phyloP scores from a whole-genome alignment of 140 eudicot species.

The Cichorium intybus region DNA sequence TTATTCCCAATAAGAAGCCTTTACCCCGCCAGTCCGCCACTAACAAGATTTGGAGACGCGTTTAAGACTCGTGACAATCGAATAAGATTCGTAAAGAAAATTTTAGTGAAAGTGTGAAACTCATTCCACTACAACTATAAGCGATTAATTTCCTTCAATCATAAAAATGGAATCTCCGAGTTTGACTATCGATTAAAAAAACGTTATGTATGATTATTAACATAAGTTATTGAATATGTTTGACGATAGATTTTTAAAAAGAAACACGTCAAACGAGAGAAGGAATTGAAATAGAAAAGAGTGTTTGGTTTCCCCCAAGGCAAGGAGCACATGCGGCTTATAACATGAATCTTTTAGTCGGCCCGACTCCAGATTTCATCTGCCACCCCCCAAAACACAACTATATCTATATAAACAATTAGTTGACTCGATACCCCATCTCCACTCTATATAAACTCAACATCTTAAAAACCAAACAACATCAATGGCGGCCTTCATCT shows the following conservation, averaged over 20 bases:
- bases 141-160: neutral
- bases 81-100: neutral
- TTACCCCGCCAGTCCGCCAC: neutral
- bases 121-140: neutral
- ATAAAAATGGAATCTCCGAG: neutral
- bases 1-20: neutral
- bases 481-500: constrained; percentile 29
- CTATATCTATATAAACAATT: neutral
- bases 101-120: neutral
- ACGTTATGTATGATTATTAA: neutral
- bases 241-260: neutral
- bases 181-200: neutral
- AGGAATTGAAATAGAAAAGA: neutral
- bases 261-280: neutral
- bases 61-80: neutral
- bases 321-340: constrained; percentile 11
- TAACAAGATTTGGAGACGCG: neutral
- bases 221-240: neutral
- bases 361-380: constrained; percentile 34
- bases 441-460: neutral
- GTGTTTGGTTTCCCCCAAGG: neutral
- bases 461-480: neutral
- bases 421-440: constrained; percentile 13
- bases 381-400: constrained; percentile 20
- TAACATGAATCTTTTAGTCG: constrained; percentile 33